Evolutionary conservation across 129 eudicot genomes (phyloP).

Genomic region (Lactuca sativa): DNA sequence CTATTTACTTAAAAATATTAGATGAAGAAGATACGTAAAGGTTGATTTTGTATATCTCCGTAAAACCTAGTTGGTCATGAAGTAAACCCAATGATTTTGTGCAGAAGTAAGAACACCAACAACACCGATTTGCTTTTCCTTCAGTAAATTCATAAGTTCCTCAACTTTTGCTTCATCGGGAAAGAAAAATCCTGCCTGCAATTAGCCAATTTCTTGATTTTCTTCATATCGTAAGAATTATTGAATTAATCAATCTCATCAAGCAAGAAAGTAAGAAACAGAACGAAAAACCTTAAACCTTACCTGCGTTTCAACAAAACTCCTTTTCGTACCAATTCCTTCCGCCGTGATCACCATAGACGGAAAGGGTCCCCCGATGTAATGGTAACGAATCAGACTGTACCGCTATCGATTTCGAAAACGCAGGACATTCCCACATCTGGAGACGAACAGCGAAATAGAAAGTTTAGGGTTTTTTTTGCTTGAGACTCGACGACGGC

Average conservation of each 20-base stretch:
- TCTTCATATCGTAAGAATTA: slow-evolving; percentile 1
- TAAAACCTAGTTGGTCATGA: slow-evolving; percentile 31
- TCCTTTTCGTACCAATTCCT: slow-evolving; percentile 72
- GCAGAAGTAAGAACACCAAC: slow-evolving; percentile 96
- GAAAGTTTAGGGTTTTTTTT: too few species aligned
- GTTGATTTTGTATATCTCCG: slow-evolving; percentile 41
- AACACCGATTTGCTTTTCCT: slow-evolving; percentile 81
- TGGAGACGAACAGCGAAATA: too few species aligned
- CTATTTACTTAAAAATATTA: background rate
- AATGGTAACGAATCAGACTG: too few species aligned
- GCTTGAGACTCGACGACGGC: too few species aligned
- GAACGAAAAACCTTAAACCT: slow-evolving; percentile 10
- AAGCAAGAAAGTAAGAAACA: background rate
- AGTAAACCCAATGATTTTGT: slow-evolving; percentile 89
- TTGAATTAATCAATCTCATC: background rate
- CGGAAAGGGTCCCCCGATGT: slow-evolving; percentile 62
- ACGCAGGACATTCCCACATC: background rate
- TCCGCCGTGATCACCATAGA: slow-evolving; percentile 62
- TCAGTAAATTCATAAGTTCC: slow-evolving; percentile 73
- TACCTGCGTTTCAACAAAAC: slow-evolving; percentile 95
- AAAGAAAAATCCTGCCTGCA: slow-evolving; percentile 81
- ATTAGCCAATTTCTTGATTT: background rate
- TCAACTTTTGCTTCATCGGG: slow-evolving; percentile 68
- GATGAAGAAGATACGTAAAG: too few species aligned
- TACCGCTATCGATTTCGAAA: too few species aligned